Evolutionary conservation across 225 moss, liverwort and hornwort species (phyloP), one percentile per base, ranked within the genome.

Genomic region (Antitrichia curtipendula): DNA sequence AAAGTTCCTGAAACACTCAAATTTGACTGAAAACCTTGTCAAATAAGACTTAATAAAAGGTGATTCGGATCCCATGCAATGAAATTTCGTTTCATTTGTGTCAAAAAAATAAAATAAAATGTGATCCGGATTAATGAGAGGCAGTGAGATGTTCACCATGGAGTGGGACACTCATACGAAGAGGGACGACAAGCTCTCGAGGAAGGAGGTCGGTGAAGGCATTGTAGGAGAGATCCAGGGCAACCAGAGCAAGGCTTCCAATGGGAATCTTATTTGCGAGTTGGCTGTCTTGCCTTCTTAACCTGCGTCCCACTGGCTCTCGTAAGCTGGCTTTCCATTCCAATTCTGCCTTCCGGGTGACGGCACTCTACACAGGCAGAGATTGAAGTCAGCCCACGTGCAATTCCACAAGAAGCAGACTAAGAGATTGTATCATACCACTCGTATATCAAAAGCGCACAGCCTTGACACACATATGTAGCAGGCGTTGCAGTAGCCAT

Each of bases 311-410:
- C 82, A 90, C 75, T 72, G 94, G 91, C 81, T 86, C 93, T 74
- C 97, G 91, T 66, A 97, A 87, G 90, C 97, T 97, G 53, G 92
- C 92, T 83, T 95, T 94, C 97, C 97, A 97, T 64, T 97, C 95
- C 31, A 94, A 82, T 57, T 95, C 94, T 20, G 96, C 86, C 73
- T 93, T 94, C 82, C 95, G 92, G 21, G 90, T 90, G 34, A 95
- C 93, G 71, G 92, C 91, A 90, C 92, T 92, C 97, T 96, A 92
- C 86, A 89, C 64, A 74, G 68, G 34, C 58, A 89, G 8, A 77
- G 36, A 10, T 68, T 41, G 82, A 68, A 52, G 69, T 78, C 14
- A 80, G 58, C 50, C 58, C 73, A 43, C 36, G 76, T 23, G 43
- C 52, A 58, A 75, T 8, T 70, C 49, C 72, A 80, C 11, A 80